Evolutionary conservation across 768 basidiomycete species (phyloP), one percentile per base, ranked within the genome.

Genomic region (Leccinum variicolor): DNA sequence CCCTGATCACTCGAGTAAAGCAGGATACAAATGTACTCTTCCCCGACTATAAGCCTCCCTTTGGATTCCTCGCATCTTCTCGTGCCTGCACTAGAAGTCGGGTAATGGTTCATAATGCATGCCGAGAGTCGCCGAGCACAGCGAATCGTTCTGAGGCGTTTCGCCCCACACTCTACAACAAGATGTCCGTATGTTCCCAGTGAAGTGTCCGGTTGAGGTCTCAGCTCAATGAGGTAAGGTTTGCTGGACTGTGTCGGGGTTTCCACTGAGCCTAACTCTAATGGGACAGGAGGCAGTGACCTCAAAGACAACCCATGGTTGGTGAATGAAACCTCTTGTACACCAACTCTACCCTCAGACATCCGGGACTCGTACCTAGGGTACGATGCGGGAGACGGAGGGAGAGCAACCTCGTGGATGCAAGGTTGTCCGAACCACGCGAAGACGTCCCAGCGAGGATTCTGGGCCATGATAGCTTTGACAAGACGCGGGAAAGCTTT

Each of bases 401-500:
- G 64, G 23, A 64, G 34, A 23, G 64, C 52, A 49, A 50, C 46
- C 23, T 64, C 51, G 29, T 62, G 19, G 41, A 26, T 4, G 9
- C 56, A 65, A 21, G 53, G 50, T 15, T 53, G 31, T 23, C 64
- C 64, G 11, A 14, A 51, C 50, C 64, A 65, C 7, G 46, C 52
- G 50, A 65, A 66, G 3, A 66, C 17, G 10, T 62, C 53, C 64
- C 56, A 62, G 3, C 25, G 15, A 13, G 51, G 46, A 2, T 28
- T 47, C 25, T 45, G 55, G 11, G 10, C 45, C 5, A 56, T n/a
- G 29, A 65, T 50, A 3, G 36, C 54, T 36, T 59, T 57, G 4
- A 62, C 19, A 13, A 69, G 53, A 21, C 68, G 52, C 14, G 47
- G 25, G 33, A 69, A 67, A 2, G 66, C 69, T 23, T 50, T 55